Percentiles rank a stretch among this genome's conserved stretches.
These are phyloP conservation scores for Smallanthus sonchifolius DNA, from an alignment of 129 eudicot species.

Conservation along the genomic window DNA sequence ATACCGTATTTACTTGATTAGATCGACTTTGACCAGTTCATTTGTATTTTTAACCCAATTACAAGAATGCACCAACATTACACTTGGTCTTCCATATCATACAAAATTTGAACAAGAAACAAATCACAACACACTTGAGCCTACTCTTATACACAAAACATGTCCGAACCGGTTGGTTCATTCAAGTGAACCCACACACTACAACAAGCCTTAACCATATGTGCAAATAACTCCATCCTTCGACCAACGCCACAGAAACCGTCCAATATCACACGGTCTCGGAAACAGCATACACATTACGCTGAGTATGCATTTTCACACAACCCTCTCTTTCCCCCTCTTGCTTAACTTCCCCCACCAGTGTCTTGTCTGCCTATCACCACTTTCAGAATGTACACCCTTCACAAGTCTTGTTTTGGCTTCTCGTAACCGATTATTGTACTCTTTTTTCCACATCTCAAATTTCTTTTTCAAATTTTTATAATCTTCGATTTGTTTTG, in stretches of 20 bases:
- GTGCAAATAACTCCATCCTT: not conserved
- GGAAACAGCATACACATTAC: not conserved
- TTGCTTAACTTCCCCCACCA: slow-evolving; percentile 39
- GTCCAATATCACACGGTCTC: not conserved
- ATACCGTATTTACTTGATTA: too few relatives aligned
- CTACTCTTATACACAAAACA: slow-evolving; percentile 10
- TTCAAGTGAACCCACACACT: not conserved
- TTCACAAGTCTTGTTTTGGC: slow-evolving; percentile 40
- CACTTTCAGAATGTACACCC: slow-evolving; percentile 19
- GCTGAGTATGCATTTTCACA: slow-evolving; percentile 6
- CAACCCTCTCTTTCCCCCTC: slow-evolving; percentile 32
- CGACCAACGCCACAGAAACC: not conserved
- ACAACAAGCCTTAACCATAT: not conserved
- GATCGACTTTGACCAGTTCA: not conserved
- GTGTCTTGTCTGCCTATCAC: slow-evolving; percentile 23
- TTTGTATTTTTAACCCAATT: not conserved
- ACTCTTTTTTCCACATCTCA: slow-evolving; percentile 70
- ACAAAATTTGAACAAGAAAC: not conserved
- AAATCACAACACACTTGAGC: slow-evolving; percentile 1
- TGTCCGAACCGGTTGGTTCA: not conserved
- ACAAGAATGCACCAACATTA: not conserved
- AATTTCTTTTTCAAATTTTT: slow-evolving; percentile 45
- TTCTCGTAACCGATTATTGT: slow-evolving; percentile 51
- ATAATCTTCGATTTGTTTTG: slow-evolving; percentile 50
- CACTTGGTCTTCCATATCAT: not conserved